Evolutionary conservation across 257 asterid genomes (phyloP), one percentile per base, ranked within the genome.

Genomic region (Orobanche coerulescens): DNA sequence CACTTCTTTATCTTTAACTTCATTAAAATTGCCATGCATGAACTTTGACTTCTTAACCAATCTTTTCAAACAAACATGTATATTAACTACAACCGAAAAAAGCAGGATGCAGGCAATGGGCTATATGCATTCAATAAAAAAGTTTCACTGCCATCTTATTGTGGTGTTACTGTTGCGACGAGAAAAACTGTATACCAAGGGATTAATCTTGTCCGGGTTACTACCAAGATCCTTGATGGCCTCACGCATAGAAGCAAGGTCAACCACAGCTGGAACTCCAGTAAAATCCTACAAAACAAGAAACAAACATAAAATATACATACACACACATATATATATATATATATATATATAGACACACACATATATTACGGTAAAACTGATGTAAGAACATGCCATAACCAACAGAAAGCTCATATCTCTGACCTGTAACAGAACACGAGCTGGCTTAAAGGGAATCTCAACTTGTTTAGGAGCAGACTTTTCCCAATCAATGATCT

Each of bases 201-300:
- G 97, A 76, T 90, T 90, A 70, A 90, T 90, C 69, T 81, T 87
- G 70, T 82, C 89, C 5, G 95, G 86, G 76, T 77, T 74, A 72
- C 93, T 80, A 14, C 83, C 90, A 64, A 90, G 95, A 42, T 78
- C 82, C 61, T 81, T 90, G 54, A 90, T 90, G 18, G 97, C 97
- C 68, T 90, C 97, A 60, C 97, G 77, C 97, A 90, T 90, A 51
- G 88, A 72, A 70, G 97, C 95, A 34, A 90, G 95, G 79, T 90
- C 97, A 68, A 90, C 97, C 58, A 87, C 87, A 70, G 95, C 90
- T 39, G 96, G 97, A 72, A 90, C 97, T 76, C 97, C 97, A 73
- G 97, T 90, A 65, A 90, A 90, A 77, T 90, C 97, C 97, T 90
- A 75, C 26, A 42, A 51, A 5, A 30, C 14, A 40, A 48, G 7